Evolutionary conservation across 2,329 filamentous ascomycete genomes (phyloP).

Genomic region (Leptographium lundbergii): DNA sequence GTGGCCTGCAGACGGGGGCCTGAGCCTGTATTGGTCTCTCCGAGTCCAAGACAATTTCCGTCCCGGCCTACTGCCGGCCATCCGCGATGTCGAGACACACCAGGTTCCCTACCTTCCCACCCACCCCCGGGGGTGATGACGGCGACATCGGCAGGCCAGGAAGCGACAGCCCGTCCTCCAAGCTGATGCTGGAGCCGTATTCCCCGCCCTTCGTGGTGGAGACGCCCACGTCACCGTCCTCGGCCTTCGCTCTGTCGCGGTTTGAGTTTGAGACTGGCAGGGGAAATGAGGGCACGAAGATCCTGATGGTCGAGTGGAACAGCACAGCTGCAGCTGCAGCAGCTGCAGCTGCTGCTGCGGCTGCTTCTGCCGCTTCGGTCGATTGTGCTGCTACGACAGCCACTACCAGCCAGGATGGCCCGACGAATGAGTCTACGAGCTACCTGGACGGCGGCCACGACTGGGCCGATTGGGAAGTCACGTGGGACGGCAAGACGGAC

Average conservation of each 20-base stretch:
- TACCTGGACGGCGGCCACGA: not conserved
- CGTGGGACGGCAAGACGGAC: slow-evolving; percentile 75
- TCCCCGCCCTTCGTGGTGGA: slow-evolving; percentile 18
- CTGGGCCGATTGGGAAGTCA: slow-evolving; percentile 55
- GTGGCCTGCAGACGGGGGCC: not conserved
- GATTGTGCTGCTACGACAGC: too few relatives aligned
- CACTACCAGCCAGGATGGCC: not conserved
- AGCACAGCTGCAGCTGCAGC: slow-evolving; percentile 7
- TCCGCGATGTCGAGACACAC: not conserved
- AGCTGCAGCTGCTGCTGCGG: not conserved
- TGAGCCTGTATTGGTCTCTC: not conserved
- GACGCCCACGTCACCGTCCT: slow-evolving; percentile 32
- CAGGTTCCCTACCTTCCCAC: not conserved
- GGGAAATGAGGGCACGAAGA: slow-evolving; percentile 75
- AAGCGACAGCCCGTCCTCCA: not conserved
- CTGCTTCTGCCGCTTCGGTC: not conserved
- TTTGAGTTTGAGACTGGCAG: slow-evolving; percentile 76
- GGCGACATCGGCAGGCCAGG: not conserved
- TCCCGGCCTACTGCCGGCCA: not conserved
- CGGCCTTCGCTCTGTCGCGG: slow-evolving; percentile 51
- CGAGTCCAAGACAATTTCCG: not conserved
- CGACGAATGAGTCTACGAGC: slow-evolving; percentile 13
- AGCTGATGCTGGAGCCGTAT: slow-evolving; percentile 2
- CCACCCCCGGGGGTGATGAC: not conserved
- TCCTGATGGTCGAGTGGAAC: slow-evolving; percentile 89